phyloP scores from a whole-genome alignment of 352 stramenopile species.

The Globisporangium uncinulatum region DNA sequence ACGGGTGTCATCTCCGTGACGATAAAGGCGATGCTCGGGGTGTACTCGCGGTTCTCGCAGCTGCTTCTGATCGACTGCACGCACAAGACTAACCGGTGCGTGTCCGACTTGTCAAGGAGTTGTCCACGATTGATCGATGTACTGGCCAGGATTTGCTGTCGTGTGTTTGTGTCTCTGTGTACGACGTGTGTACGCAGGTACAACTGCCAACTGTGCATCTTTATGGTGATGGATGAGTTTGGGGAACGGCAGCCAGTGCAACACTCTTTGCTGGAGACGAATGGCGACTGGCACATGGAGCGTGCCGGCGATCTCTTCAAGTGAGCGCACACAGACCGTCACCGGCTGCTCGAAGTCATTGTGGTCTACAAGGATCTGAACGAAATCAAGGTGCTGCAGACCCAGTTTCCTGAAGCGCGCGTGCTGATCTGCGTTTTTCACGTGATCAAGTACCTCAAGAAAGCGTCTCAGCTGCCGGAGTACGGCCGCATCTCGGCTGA shows the following conservation, averaged over 20 bases:
- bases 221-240: constrained; percentile 19
- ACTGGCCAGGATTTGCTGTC: no score
- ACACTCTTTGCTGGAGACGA: constrained; percentile 14
- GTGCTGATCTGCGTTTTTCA: constrained; percentile 25
- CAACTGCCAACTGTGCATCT: constrained; percentile 18
- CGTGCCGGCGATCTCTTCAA: constrained; percentile 5
- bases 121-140: no score
- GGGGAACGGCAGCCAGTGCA: constrained; percentile 10
- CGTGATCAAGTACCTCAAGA: not conserved
- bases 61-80: constrained; percentile 14
- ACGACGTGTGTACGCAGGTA: constrained; percentile 5
- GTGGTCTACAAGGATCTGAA: constrained; percentile 27
- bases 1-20: constrained; percentile 14
- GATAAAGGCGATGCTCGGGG: constrained; percentile 3
- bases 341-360: constrained; percentile 11
- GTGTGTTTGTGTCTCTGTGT: no score
- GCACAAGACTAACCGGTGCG: constrained; percentile 18
- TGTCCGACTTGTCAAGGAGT: no score
- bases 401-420: constrained; percentile 7
- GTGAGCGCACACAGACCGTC: constrained; percentile 3
- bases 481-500: no score
- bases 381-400: constrained; percentile 18
- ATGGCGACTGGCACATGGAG: constrained; percentile 22
- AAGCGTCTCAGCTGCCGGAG: no score
- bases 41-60: constrained; percentile 8